Evolutionary conservation across 768 basidiomycete species (phyloP).

Genomic region (Lentinula aciculospora): DNA sequence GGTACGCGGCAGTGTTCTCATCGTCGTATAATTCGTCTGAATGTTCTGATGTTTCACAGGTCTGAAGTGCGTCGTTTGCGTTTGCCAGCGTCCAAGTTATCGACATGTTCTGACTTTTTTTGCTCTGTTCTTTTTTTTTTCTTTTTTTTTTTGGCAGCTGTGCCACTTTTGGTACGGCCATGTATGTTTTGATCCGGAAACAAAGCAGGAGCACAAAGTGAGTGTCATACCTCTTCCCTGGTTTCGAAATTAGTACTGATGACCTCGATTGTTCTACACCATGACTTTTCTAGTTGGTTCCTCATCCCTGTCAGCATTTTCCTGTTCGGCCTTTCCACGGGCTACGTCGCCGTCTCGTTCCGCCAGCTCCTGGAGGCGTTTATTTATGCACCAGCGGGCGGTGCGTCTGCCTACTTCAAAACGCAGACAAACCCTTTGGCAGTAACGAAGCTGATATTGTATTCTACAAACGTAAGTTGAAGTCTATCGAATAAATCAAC

Average conservation of each 20-base stretch:
- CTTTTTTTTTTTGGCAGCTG: neutral
- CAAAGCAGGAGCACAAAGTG: neutral
- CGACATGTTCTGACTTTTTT: no score
- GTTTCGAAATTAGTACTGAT: no score
- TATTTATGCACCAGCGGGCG: neutral
- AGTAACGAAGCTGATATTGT: constrained; percentile 2
- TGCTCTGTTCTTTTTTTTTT: no score
- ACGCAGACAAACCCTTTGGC: constrained; percentile 2
- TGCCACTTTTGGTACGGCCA: neutral
- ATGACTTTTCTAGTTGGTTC: neutral
- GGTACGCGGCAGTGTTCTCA: neutral
- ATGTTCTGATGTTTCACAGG: neutral
- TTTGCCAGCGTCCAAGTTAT: no score
- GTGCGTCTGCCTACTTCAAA: constrained; percentile 3
- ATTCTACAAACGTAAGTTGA: constrained; percentile 4
- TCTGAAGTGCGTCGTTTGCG: neutral
- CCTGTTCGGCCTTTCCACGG: constrained; percentile 4
- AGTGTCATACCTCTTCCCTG: no score
- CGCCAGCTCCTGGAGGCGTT: constrained; percentile 6
- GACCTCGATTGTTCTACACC: no score
- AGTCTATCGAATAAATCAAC: no score
- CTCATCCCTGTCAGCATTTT: constrained; percentile 1
- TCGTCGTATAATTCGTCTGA: neutral
- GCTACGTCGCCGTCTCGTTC: neutral
- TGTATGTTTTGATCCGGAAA: constrained; percentile 6